Conservation (phyloP, 495 filamentous ascomycete genomes). For the Neurospora discreta region DNA sequence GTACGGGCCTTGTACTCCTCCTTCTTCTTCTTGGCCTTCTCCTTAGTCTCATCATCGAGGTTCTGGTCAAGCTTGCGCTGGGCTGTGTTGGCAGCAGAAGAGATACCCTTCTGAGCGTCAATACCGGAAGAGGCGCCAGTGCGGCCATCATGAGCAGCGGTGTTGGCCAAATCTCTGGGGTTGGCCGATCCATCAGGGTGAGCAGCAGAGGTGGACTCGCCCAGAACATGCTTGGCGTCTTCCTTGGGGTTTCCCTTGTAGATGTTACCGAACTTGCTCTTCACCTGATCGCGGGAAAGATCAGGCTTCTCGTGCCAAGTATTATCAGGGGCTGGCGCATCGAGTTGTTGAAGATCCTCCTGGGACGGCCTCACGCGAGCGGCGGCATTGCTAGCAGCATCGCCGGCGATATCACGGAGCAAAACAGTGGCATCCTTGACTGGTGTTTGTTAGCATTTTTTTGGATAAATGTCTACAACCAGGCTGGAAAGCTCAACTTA, state of each 20-base stretch:
- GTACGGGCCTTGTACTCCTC: conserved; percentile 46
- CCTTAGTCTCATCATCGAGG: conserved; percentile 51
- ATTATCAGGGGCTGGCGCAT: conserved; percentile 76
- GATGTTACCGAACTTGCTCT: conserved; percentile 48
- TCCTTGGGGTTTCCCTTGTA: conserved; percentile 45
- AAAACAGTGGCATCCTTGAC: conserved; percentile 81
- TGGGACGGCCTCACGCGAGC: conserved; percentile 64
- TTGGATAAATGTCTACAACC: conserved; percentile 8
- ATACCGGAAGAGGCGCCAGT: conserved; percentile 33
- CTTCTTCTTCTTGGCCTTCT: conserved; percentile 29
- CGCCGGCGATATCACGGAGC: conserved; percentile 79
- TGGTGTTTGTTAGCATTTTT: conserved; percentile 45
- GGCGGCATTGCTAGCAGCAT: conserved; percentile 78
- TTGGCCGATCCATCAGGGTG: conserved; percentile 17
- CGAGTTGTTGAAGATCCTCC: conserved; percentile 67
- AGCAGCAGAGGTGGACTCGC: conserved; percentile 15
- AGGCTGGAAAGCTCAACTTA: conserved; percentile 34
- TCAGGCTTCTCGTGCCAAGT: conserved; percentile 87
- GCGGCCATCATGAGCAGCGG: conserved; percentile 17
- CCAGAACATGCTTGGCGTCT: conserved; percentile 33
- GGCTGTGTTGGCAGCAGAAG: conserved; percentile 38
- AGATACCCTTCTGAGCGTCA: conserved; percentile 41
- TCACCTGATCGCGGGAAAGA: conserved; percentile 58
- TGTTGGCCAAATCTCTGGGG: conserved; percentile 12
- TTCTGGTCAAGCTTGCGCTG: conserved; percentile 40